These are phyloP conservation scores for Conticribra weissflogii DNA, from an alignment of 108 stramenopile genomes.

Conservation along the genomic window DNA sequence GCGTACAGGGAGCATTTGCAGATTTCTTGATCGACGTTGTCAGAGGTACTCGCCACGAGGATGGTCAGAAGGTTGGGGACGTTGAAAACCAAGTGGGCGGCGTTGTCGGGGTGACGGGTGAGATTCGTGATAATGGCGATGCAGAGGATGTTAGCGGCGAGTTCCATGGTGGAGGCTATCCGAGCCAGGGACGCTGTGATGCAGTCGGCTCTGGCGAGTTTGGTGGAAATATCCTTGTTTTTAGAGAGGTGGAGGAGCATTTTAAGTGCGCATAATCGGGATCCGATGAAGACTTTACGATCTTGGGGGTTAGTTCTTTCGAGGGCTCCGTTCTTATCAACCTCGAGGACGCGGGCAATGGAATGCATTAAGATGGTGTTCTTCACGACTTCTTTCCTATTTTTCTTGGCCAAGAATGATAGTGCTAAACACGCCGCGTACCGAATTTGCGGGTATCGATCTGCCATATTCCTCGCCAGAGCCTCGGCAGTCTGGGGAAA, in stretches of 20 bases:
- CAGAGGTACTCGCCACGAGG: slow-evolving; percentile 17
- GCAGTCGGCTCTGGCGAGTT: slow-evolving; percentile 28
- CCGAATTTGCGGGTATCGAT: slow-evolving; percentile 46
- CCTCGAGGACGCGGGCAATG: slow-evolving; percentile 41
- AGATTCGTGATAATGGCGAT: slow-evolving; percentile 50
- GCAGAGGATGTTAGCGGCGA: slow-evolving; percentile 45
- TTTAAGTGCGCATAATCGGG: slow-evolving; percentile 38
- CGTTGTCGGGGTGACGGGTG: slow-evolving; percentile 44
- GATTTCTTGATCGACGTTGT: slow-evolving; percentile 27
- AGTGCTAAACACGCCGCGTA: slow-evolving; percentile 44
- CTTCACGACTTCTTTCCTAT: slow-evolving; percentile 37
- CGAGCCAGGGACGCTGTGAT: slow-evolving; percentile 30
- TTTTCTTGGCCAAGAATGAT: slow-evolving; percentile 43
- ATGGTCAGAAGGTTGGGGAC: slow-evolving; percentile 24
- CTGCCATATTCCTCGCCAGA: slow-evolving; percentile 44
- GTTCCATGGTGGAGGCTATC: slow-evolving; percentile 40
- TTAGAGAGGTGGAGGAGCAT: slow-evolving; percentile 47
- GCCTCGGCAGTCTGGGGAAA: slow-evolving; percentile 47
- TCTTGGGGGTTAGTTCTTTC: slow-evolving; percentile 27
- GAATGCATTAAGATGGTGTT: slow-evolving; percentile 43
- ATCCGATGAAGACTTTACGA: slow-evolving; percentile 32
- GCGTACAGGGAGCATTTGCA: slow-evolving; percentile 46
- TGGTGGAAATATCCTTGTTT: slow-evolving; percentile 33
- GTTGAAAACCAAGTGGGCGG: slow-evolving; percentile 30
- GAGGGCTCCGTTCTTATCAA: slow-evolving; percentile 41